Conservation (phyloP, 352 stramenopile genomes). For the Aphanomyces astaci region DNA sequence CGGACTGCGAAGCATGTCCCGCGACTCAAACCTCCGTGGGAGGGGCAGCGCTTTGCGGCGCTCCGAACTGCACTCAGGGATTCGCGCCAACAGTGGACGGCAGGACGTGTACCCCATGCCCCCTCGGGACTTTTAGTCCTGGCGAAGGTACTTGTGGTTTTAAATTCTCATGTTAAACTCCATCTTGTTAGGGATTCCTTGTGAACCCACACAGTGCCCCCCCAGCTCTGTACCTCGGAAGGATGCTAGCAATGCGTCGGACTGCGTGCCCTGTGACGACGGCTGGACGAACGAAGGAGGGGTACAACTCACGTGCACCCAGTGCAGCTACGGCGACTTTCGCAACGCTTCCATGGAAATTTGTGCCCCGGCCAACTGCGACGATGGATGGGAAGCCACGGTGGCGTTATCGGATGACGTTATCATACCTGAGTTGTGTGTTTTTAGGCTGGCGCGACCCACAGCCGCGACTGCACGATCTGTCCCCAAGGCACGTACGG, state of each 20-base stretch:
- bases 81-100: background rate
- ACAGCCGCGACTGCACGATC: slow-evolving; percentile 16
- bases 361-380: background rate
- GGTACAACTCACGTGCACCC: background rate
- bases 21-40: background rate
- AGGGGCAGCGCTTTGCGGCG: slow-evolving; percentile 11
- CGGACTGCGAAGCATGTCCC: slow-evolving; percentile 1
- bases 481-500: slow-evolving; percentile 10
- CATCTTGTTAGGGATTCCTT: background rate
- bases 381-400: slow-evolving; percentile 16
- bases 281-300: slow-evolving; percentile 11
- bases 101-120: background rate
- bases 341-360: background rate
- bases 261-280: slow-evolving; percentile 7
- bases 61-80: slow-evolving; percentile 10
- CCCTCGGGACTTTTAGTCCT: slow-evolving; percentile 9
- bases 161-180: background rate
- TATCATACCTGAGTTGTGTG: background rate
- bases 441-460: slow-evolving; percentile 6
- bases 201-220: background rate
- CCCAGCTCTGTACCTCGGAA: background rate
- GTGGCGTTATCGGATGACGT: no score
- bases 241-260: background rate
- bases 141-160: background rate
- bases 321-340: background rate